Conservation (phyloP, 2,329 filamentous ascomycete genomes). For the Tolypocladium ovalisporum region DNA sequence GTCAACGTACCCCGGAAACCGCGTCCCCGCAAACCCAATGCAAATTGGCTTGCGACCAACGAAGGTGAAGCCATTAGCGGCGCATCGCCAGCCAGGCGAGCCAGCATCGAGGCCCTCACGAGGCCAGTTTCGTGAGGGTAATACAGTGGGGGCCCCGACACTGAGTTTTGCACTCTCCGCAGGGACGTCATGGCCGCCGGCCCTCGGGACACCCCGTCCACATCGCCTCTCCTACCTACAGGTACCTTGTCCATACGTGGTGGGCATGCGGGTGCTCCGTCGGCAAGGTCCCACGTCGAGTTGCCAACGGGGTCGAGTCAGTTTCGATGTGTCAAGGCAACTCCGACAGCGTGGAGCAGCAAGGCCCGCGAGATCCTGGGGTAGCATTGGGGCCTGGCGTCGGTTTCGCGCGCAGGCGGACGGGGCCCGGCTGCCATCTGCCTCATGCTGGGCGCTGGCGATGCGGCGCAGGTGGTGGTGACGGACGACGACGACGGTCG, state of each 20-base stretch:
- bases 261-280: no score
- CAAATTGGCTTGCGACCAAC: background rate
- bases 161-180: background rate
- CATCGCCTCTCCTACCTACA: no score
- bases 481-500: background rate
- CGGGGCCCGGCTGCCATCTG: background rate
- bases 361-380: background rate
- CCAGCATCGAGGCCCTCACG: background rate
- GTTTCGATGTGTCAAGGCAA: slow-evolving; percentile 9
- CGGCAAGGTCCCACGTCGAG: no score
- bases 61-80: background rate
- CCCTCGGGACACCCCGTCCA: no score
- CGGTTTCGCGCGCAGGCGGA: background rate
- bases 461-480: background rate
- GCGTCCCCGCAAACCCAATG: background rate
- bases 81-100: background rate
- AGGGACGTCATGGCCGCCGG: background rate
- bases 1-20: background rate
- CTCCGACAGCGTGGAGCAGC: background rate
- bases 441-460: background rate
- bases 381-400: background rate
- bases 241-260: no score
- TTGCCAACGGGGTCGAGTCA: slow-evolving; percentile 5
- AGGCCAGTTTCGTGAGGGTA: background rate
- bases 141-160: background rate